Evolutionary conservation across 768 basidiomycete species (phyloP).

Genomic region (Xerocomus brunneocitrinus): DNA sequence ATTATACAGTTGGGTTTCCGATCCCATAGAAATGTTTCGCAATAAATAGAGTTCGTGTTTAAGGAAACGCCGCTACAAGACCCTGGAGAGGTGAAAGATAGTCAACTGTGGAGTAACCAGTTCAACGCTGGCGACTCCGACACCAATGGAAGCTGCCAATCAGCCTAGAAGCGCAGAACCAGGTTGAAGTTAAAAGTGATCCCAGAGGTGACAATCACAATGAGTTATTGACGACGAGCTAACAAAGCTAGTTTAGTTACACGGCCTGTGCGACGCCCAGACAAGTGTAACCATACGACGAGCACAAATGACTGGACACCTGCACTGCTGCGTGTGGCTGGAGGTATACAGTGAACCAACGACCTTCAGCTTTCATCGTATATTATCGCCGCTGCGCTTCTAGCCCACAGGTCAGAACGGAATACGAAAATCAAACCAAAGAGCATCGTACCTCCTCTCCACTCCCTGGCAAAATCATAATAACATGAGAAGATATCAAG

Average conservation of each 20-base stretch:
- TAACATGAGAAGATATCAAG: not conserved
- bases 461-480: not conserved
- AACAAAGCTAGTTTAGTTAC: not conserved
- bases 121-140: no score
- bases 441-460: not conserved
- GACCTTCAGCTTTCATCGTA: not conserved
- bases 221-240: not conserved
- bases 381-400: slow-evolving; percentile 1
- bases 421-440: not conserved
- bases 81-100: no score
- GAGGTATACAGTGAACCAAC: not conserved
- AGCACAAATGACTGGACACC: not conserved
- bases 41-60: no score
- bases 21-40: no score
- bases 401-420: not conserved
- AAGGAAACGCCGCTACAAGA: no score
- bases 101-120: no score
- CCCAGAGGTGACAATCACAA: no score
- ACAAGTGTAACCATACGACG: not conserved
- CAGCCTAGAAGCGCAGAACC: no score
- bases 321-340: not conserved
- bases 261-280: not conserved
- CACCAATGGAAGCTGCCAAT: no score
- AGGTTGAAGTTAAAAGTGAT: no score
- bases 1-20: no score